Conservation (phyloP, 2,329 filamentous ascomycete species). For the Pseudogymnoascus pannorum region DNA sequence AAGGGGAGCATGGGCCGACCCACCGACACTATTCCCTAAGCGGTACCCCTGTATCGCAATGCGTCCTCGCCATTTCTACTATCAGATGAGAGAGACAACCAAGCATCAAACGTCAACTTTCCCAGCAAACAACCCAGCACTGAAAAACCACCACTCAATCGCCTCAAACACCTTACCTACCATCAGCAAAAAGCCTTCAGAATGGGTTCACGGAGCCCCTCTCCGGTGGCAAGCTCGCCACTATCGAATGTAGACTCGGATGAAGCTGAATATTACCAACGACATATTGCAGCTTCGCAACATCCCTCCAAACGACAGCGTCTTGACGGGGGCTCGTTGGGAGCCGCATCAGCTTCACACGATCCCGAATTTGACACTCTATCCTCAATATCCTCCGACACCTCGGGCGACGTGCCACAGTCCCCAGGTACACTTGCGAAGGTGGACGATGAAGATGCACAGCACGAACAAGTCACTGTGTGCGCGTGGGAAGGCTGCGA, state of each 20-base stretch:
- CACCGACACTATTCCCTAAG: slow-evolving; percentile 1
- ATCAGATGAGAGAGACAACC: slow-evolving; percentile 8
- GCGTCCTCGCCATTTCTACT: slow-evolving; percentile 3
- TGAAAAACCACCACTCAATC: background rate
- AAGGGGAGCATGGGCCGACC: slow-evolving; percentile 1
- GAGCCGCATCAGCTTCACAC: slow-evolving; percentile 26
- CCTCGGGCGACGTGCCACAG: slow-evolving; percentile 73
- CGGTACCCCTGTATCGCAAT: slow-evolving; percentile 3
- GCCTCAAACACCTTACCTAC: background rate
- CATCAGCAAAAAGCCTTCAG: slow-evolving; percentile 12
- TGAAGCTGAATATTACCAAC: slow-evolving; percentile 46
- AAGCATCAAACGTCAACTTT: background rate
- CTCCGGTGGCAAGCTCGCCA: slow-evolving; percentile 49
- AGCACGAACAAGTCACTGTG: slow-evolving; percentile 66
- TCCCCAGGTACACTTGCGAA: slow-evolving; percentile 48
- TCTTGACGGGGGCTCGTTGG: slow-evolving; percentile 19
- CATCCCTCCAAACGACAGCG: slow-evolving; percentile 29
- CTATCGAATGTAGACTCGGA: slow-evolving; percentile 59
- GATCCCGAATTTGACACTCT: slow-evolving; percentile 43
- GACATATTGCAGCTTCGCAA: slow-evolving; percentile 34
- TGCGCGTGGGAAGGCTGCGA: slow-evolving; percentile 74
- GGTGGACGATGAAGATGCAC: slow-evolving; percentile 65
- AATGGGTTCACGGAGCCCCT: slow-evolving; percentile 39
- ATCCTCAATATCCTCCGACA: slow-evolving; percentile 82
- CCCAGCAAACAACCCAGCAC: background rate